Conservation (phyloP, 495 filamentous ascomycete genomes). For the Tuber melanosporum region DNA sequence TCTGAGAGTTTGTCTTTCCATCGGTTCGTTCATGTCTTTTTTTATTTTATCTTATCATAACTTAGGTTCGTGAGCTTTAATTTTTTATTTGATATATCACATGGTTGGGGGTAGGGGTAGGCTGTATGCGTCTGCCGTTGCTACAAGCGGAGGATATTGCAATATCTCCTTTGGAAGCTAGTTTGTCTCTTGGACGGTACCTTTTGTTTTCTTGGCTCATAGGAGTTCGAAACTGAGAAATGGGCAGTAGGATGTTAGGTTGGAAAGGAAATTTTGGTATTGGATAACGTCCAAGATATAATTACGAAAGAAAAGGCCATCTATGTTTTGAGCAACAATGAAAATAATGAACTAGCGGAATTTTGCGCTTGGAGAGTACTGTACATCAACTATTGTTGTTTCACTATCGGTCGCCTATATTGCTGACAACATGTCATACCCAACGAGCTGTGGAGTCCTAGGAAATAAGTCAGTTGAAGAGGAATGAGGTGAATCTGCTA, state of each 20-base stretch:
- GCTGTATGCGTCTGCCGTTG: no score
- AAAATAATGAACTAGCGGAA: background rate
- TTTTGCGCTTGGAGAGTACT: background rate
- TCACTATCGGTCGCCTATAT: background rate
- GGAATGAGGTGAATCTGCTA: background rate
- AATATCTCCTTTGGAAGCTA: background rate
- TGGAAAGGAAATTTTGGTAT: background rate
- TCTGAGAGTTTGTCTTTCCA: no score
- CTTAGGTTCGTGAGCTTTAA: no score
- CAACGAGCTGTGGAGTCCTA: no score
- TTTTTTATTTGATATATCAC: no score
- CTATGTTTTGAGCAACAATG: background rate
- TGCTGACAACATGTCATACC: background rate
- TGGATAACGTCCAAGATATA: background rate
- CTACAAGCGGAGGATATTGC: background rate
- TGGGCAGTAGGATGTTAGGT: no score
- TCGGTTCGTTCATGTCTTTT: no score
- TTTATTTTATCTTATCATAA: no score
- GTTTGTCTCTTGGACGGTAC: background rate
- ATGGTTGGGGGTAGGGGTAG: no score
- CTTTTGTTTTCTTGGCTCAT: background rate
- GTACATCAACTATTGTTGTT: background rate
- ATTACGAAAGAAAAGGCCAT: background rate
- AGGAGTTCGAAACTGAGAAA: background rate
- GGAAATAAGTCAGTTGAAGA: background rate